Conservation (phyloP, 2,329 filamentous ascomycete species). For the Pseudocercospora macadamiae region DNA sequence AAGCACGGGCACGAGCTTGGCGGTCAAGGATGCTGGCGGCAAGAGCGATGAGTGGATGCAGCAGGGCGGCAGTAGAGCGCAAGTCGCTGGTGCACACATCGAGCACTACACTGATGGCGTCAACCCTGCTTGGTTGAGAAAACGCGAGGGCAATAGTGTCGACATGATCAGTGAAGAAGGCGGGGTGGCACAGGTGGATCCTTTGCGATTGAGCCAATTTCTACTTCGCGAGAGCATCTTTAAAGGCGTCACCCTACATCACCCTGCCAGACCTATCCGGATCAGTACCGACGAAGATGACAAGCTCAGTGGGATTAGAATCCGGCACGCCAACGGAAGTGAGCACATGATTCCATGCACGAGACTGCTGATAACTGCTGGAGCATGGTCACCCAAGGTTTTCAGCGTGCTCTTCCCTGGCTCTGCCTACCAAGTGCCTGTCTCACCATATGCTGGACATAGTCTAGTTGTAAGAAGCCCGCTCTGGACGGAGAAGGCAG, state of each 20-base stretch:
- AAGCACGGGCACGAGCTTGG: conserved; percentile 61
- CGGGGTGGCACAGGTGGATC: conserved; percentile 70
- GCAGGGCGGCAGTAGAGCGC: conserved; percentile 65
- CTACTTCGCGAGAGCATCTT: conserved; percentile 61
- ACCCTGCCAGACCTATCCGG: conserved; percentile 62
- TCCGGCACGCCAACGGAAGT: conserved; percentile 51
- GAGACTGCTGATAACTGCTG: conserved; percentile 67
- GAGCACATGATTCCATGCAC: conserved; percentile 61
- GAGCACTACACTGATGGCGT: conserved; percentile 33
- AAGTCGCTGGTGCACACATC: conserved; percentile 48
- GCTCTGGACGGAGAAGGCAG: conserved; percentile 52
- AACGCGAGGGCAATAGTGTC: conserved; percentile 57
- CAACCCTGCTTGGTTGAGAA: conserved; percentile 64
- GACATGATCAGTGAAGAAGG: conserved; percentile 65
- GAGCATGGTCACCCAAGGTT: conserved; percentile 71
- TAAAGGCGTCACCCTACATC: conserved; percentile 66
- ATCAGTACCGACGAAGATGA: conserved; percentile 56
- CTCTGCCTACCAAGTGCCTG: conserved; percentile 56
- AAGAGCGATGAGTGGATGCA: conserved; percentile 67
- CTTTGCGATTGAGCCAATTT: conserved; percentile 66
- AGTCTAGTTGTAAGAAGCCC: conserved; percentile 69
- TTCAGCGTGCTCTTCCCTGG: conserved; percentile 66
- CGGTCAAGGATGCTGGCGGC: conserved; percentile 46
- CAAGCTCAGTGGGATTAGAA: conserved; percentile 56
- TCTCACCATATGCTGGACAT: conserved; percentile 69